A percentile compares a stretch with the other conserved stretches of the same genome.
Evolutionary conservation across 1,139 yeast genomes (phyloP).

Genomic region (Debaryomyces subglobosus): DNA sequence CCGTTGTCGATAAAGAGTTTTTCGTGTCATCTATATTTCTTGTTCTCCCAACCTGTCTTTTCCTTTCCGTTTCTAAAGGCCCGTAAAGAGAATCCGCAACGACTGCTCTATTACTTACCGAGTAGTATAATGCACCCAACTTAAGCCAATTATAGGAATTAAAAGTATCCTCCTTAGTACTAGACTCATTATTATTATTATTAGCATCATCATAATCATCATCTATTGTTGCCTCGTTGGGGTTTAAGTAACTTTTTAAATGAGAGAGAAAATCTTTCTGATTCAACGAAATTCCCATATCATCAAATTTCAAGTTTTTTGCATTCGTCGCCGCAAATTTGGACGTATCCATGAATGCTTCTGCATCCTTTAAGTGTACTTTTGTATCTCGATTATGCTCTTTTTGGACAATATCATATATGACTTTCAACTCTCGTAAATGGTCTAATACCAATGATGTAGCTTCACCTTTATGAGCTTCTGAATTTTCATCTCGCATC

Average conservation of each 20-base stretch:
- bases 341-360: conserved; percentile 43
- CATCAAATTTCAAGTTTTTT: conserved; percentile 58
- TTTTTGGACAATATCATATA: conserved; percentile 34
- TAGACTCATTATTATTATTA: conserved; percentile 1
- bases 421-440: conserved; percentile 30
- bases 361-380: conserved; percentile 37
- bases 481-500: conserved; percentile 24
- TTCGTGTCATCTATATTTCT: conserved; percentile 49
- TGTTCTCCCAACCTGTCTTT: conserved; percentile 36
- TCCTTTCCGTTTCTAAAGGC: conserved; percentile 67
- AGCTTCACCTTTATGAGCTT: conserved; percentile 42
- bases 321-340: conserved; percentile 54
- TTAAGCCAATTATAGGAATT: conserved; percentile 58
- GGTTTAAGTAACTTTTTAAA: conserved; percentile 39
- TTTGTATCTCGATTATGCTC: conserved; percentile 30
- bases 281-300: conserved; percentile 51
- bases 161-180: conserved; percentile 29
- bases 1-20: conserved; percentile 45
- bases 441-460: conserved; percentile 28
- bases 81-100: conserved; percentile 69
- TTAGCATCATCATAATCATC: conserved; percentile 15
- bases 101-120: conserved; percentile 50
- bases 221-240: conserved; percentile 15
- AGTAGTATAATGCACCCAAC: conserved; percentile 58
- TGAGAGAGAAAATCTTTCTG: conserved; percentile 48